phyloP scores from a whole-genome alignment of 805 yeast species.

The Danielia oregonensis region DNA sequence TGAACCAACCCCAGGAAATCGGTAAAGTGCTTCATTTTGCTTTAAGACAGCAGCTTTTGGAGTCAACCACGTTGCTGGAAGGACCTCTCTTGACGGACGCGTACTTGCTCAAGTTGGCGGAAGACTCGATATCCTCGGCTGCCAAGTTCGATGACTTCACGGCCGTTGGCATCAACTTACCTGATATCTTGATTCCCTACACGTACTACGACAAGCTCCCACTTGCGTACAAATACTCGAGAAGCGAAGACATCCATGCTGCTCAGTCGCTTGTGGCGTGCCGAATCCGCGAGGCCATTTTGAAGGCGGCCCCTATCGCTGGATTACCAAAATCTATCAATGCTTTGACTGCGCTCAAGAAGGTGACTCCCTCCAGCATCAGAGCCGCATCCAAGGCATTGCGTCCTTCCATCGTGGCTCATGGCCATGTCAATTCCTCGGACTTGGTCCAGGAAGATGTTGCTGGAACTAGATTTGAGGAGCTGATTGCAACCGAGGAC shows the following conservation, averaged over 20 bases:
- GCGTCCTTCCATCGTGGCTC: conserved; percentile 26
- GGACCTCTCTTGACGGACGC: conserved; percentile 29
- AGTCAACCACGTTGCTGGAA: conserved; percentile 20
- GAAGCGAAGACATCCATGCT: conserved; percentile 32
- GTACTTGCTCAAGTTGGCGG: conserved; percentile 33
- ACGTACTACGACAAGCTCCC: conserved; percentile 36
- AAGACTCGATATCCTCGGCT: conserved; percentile 38
- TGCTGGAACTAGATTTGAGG: conserved; percentile 35
- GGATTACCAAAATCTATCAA: conserved; percentile 88
- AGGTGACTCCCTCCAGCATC: conserved; percentile 54
- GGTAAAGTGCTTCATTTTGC: conserved; percentile 75
- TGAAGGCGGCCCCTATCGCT: conserved; percentile 73
- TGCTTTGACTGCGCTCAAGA: conserved; percentile 60
- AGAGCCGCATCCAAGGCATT: conserved; percentile 18
- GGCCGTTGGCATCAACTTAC: conserved; percentile 40
- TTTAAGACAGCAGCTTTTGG: conserved; percentile 41
- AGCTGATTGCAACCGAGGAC: conserved; percentile 17
- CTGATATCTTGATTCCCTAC: conserved; percentile 40
- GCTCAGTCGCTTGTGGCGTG: conserved; percentile 39
- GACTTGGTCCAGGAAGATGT: conserved; percentile 37
- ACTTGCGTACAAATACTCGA: conserved; percentile 30
- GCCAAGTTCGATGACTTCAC: conserved; percentile 34
- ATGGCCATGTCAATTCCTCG: conserved; percentile 34
- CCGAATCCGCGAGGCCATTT: conserved; percentile 69
- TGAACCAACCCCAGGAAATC: conserved; percentile 79